phyloP scores from a whole-genome alignment of 331 rosid species.

The Quercus lobata region DNA sequence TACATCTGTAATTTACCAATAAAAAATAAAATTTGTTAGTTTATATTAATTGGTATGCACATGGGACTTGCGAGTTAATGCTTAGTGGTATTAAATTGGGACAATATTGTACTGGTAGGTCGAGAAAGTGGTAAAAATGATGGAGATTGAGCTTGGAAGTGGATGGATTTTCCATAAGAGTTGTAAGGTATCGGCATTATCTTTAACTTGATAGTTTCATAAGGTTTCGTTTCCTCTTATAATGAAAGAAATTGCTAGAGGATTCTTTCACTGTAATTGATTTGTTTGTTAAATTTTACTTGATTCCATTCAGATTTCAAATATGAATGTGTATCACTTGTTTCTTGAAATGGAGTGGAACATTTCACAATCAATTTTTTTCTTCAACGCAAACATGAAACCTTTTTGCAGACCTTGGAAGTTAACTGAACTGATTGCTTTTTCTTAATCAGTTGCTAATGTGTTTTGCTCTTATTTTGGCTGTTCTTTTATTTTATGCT shows the following conservation, averaged over 20 bases:
- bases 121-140: conserved; percentile 50
- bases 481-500: background rate
- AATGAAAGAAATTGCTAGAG: background rate
- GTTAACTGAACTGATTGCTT: background rate
- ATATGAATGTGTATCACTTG: background rate
- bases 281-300: background rate
- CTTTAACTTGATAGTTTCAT: background rate
- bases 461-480: background rate
- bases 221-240: background rate
- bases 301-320: background rate
- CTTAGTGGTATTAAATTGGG: background rate
- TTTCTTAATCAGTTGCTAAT: background rate
- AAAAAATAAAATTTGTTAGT: background rate
- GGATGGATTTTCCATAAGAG: conserved; percentile 56
- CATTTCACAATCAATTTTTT: background rate
- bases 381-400: background rate
- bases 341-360: background rate
- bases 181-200: conserved; percentile 42
- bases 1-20: too few relatives aligned
- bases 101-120: conserved; percentile 31
- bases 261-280: background rate
- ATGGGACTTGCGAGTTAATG: background rate
- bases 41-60: background rate
- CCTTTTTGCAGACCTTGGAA: background rate
- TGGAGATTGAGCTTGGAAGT: conserved; percentile 68